These are phyloP conservation scores for Paecilomyces sp. DNA, from an alignment of 2,329 filamentous ascomycete species.

Conservation along the genomic window DNA sequence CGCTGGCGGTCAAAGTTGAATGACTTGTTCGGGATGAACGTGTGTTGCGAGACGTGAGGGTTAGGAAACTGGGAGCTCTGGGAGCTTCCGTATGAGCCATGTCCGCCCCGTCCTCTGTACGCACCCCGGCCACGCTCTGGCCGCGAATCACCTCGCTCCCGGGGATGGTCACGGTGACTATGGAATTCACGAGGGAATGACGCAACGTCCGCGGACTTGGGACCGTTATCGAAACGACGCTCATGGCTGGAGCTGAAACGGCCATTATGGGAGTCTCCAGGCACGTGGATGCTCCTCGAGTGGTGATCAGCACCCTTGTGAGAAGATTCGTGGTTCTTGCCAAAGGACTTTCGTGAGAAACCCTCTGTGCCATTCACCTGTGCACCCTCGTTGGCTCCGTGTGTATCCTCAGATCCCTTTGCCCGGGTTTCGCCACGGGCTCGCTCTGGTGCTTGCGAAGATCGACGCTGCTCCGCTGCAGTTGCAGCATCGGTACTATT, in stretches of 20 bases:
- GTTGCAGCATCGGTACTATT: conserved; percentile 24
- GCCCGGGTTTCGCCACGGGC: conserved; percentile 16
- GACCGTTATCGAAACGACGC: conserved; percentile 30
- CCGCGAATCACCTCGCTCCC: conserved; percentile 28
- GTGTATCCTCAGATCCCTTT: conserved; percentile 25
- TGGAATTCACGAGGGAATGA: conserved; percentile 21
- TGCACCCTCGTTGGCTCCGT: conserved; percentile 16
- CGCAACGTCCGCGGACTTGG: conserved; percentile 29
- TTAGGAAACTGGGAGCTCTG: conserved; percentile 34
- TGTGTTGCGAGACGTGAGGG: conserved; percentile 31
- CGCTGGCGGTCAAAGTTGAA: conserved; percentile 37
- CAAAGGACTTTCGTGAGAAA: conserved; percentile 26
- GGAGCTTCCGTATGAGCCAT: conserved; percentile 24
- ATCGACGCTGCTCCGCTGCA: conserved; percentile 24
- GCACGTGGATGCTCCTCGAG: conserved; percentile 19
- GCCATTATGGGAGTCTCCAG: conserved; percentile 26
- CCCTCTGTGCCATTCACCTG: conserved; percentile 22
- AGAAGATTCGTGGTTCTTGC: conserved; percentile 22
- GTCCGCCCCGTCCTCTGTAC: conserved; percentile 35
- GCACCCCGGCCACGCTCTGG: conserved; percentile 32
- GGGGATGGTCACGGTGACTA: conserved; percentile 28
- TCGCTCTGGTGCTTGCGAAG: conserved; percentile 22
- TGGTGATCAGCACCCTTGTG: conserved; percentile 20
- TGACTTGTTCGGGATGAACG: conserved; percentile 32
- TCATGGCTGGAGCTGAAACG: conserved; percentile 23